These are phyloP conservation scores for Chimonanthus salicifolius DNA, from an alignment of 164 flowering plant species.

Conservation along the genomic window DNA sequence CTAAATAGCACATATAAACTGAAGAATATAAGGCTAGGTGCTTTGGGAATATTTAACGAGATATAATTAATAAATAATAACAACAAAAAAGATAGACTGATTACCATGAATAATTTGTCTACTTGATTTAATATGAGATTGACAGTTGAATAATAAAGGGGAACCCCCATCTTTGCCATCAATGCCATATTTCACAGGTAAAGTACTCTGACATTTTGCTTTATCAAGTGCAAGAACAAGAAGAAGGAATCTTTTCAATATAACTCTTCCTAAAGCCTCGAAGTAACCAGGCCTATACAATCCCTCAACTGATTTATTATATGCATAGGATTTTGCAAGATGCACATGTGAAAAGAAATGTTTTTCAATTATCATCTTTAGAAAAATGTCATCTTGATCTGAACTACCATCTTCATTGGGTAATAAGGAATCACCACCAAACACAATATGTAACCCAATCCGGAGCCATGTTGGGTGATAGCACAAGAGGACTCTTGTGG, in stretches of 20 bases:
- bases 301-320: conserved; percentile 89
- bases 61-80: not conserved
- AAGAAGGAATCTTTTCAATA: conserved; percentile 79
- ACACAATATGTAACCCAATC: conserved; percentile 65
- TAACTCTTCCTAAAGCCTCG: conserved; percentile 69
- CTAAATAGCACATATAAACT: conserved; percentile 32
- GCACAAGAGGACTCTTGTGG: conserved; percentile 48
- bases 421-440: conserved; percentile 89
- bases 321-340: conserved; percentile 73
- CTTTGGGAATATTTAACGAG: not conserved
- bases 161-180: conserved; percentile 98
- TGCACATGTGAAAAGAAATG: conserved; percentile 70
- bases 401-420: conserved; percentile 37
- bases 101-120: conserved; percentile 73
- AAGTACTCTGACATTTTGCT: conserved; percentile 70
- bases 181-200: conserved; percentile 83
- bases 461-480: conserved; percentile 87
- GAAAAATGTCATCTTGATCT: conserved; percentile 61
- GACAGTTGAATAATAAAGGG: conserved; percentile 55
- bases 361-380: conserved; percentile 77
- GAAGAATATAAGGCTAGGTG: not conserved
- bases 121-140: conserved; percentile 68
- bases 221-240: conserved; percentile 84
- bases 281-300: conserved; percentile 87
- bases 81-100: not conserved